phyloP scores from a whole-genome alignment of 306 rosid genomes.

The Dalbergia cochinchinensis region DNA sequence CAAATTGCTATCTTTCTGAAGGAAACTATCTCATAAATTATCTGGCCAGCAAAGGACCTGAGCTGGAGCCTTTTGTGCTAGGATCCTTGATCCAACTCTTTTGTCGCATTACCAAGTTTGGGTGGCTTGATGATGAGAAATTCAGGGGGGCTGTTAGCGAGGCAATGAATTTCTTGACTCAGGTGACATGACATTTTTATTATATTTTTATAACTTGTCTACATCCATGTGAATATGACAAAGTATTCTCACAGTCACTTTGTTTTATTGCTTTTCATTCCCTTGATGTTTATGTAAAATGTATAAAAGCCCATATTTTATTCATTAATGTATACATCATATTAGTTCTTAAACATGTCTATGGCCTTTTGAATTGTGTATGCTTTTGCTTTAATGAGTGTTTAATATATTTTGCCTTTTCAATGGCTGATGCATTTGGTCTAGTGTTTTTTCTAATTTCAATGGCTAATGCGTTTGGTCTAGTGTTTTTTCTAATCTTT shows the following conservation, averaged over 20 bases:
- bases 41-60: conserved; percentile 66
- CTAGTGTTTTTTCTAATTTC: too few relatives aligned
- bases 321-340: not conserved
- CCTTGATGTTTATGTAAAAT: not conserved
- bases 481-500: not conserved
- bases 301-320: conserved; percentile 8
- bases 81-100: conserved; percentile 60
- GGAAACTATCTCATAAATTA: conserved; percentile 63
- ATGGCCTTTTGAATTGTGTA: not conserved
- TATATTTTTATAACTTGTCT: conserved; percentile 32
- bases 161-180: conserved; percentile 56
- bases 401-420: too few relatives aligned
- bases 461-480: not conserved
- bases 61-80: conserved; percentile 59
- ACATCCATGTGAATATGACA: conserved; percentile 25
- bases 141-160: conserved; percentile 57
- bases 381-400: conserved; percentile 2
- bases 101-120: conserved; percentile 59
- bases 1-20: conserved; percentile 53
- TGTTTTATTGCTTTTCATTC: conserved; percentile 23
- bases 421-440: not conserved
- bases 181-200: conserved; percentile 44
- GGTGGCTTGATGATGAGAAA: conserved; percentile 66
- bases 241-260: conserved; percentile 10
- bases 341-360: not conserved